Conservation (phyloP, 108 stramenopile genomes). For the Schizochytrium sp. region DNA sequence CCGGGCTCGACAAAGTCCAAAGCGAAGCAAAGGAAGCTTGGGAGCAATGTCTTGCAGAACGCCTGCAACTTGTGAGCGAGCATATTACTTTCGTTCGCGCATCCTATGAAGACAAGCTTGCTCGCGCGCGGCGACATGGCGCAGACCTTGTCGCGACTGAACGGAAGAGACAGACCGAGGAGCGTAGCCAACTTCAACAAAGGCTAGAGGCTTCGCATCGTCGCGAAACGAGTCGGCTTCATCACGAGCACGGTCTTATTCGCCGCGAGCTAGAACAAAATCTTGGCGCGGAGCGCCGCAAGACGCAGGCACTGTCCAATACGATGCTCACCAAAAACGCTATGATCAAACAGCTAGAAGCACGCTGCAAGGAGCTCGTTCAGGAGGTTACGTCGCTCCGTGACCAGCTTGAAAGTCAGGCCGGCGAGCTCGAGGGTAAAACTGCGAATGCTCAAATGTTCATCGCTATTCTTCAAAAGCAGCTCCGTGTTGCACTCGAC, state of each 20-base stretch:
- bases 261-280: background rate
- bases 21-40: too few relatives aligned
- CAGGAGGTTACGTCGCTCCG: background rate
- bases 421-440: background rate
- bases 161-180: background rate
- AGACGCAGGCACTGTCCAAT: background rate
- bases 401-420: background rate
- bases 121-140: background rate
- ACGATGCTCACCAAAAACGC: background rate
- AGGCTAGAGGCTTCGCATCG: background rate
- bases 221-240: background rate
- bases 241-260: background rate
- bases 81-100: background rate
- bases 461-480: background rate
- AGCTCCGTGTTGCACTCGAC: background rate
- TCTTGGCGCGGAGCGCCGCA: background rate
- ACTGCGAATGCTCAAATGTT: background rate
- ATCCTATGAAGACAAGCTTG: background rate
- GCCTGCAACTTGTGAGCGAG: background rate
- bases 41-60: background rate
- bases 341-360: background rate
- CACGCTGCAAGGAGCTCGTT: background rate
- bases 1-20: too few relatives aligned
- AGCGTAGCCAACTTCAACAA: background rate
- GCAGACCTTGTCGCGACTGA: background rate